A percentile compares a stretch with the other conserved stretches of the same genome.
Conservation (phyloP, 1,139 yeast species). For the Geotrichum bryndzae region DNA sequence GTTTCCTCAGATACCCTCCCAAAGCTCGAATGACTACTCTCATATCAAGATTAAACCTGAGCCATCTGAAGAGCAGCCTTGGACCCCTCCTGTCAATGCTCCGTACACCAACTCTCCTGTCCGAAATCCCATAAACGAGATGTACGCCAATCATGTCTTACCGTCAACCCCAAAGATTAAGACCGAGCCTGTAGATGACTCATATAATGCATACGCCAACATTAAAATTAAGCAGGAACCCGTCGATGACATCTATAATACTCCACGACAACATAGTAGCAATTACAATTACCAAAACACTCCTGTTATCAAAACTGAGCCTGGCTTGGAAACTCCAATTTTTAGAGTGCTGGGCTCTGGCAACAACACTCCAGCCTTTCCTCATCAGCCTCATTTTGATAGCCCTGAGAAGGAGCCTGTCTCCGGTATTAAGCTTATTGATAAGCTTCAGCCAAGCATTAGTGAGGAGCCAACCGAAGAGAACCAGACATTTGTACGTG, state of each 20-base stretch:
- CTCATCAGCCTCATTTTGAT: background rate
- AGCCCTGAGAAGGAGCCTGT: background rate
- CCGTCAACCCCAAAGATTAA: background rate
- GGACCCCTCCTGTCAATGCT: background rate
- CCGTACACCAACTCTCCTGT: background rate
- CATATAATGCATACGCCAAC: background rate
- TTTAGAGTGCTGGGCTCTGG: background rate
- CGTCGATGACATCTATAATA: background rate
- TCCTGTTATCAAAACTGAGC: background rate
- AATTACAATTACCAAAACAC: background rate
- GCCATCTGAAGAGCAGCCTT: background rate
- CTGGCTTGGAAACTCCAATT: background rate
- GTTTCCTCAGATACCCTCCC: background rate
- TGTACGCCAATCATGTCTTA: background rate
- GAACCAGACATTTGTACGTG: background rate
- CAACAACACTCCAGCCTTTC: background rate
- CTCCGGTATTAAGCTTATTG: background rate
- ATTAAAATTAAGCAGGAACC: background rate
- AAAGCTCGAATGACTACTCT: background rate
- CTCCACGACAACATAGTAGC: background rate
- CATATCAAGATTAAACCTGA: background rate
- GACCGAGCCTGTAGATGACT: background rate
- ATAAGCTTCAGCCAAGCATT: background rate
- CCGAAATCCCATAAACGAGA: background rate
- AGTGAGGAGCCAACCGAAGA: background rate